These are phyloP conservation scores for Chlorella ohadii DNA, from an alignment of 139 green algal species.

Conservation along the genomic window DNA sequence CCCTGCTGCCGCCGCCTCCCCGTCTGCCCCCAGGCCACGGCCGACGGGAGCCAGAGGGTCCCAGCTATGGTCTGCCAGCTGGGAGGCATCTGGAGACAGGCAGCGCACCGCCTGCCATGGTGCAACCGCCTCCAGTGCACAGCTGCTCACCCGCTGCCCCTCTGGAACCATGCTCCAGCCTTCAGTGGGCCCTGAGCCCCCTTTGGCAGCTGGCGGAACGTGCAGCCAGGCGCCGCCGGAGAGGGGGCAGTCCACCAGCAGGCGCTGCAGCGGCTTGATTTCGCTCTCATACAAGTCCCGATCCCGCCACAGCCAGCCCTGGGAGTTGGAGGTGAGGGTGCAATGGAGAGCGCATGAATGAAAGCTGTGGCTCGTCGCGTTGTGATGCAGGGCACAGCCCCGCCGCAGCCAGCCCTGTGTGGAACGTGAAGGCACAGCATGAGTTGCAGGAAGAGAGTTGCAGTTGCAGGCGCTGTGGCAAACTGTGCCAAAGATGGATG, in stretches of 20 bases:
- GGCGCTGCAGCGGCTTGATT: conserved; percentile 64
- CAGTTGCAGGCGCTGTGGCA: too few species aligned
- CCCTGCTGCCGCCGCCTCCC: not conserved
- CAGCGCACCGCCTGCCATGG: conserved; percentile 57
- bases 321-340: not conserved
- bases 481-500: too few species aligned
- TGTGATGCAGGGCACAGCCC: too few species aligned
- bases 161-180: conserved; percentile 5
- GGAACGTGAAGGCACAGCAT: too few species aligned
- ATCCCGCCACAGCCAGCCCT: conserved; percentile 47
- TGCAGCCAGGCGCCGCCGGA: conserved; percentile 71
- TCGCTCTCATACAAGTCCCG: conserved; percentile 58
- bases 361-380: too few species aligned
- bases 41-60: conserved; percentile 10
- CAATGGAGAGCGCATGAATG: too few species aligned
- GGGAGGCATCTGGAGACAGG: conserved; percentile 78
- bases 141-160: conserved; percentile 24
- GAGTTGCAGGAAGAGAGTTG: too few species aligned
- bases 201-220: conserved; percentile 39
- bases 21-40: not conserved
- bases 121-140: conserved; percentile 58
- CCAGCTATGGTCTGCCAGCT: conserved; percentile 72
- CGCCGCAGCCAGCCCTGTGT: too few species aligned
- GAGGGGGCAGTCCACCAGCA: conserved; percentile 71
- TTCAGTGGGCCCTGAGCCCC: not conserved